These are phyloP conservation scores for Trichoderma sp. DNA, from an alignment of 2,329 filamentous ascomycete species.

Conservation along the genomic window DNA sequence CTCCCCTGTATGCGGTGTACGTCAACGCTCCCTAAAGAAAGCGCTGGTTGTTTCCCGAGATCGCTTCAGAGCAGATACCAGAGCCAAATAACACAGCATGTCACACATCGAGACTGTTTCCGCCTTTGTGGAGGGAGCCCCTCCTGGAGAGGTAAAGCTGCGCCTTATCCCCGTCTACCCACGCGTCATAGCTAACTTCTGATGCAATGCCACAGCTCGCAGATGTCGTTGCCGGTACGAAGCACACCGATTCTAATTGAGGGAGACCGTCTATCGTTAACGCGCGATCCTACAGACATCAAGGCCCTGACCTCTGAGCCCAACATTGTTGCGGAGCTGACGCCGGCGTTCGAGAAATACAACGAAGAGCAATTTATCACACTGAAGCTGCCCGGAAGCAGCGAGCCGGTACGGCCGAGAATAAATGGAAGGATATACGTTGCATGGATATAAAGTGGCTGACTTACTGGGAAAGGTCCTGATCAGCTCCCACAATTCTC, in stretches of 20 bases:
- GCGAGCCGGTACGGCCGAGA: constrained; percentile 50
- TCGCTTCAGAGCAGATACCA: not conserved
- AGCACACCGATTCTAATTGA: not conserved
- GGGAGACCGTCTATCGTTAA: constrained; percentile 28
- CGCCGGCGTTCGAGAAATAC: constrained; percentile 87
- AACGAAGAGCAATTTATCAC: constrained; percentile 93
- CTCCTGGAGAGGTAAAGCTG: constrained; percentile 80
- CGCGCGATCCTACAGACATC: constrained; percentile 65
- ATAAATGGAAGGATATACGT: not conserved
- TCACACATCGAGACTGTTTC: constrained; percentile 57
- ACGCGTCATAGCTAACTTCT: constrained; percentile 36
- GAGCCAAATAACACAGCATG: constrained; percentile 31
- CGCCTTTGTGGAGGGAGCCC: constrained; percentile 90
- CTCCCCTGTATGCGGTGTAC: constrained; percentile 19
- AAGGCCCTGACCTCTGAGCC: constrained; percentile 76
- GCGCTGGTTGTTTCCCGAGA: not conserved
- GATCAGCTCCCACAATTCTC: constrained; percentile 81
- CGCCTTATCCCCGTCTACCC: not conserved
- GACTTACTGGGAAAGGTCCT: constrained; percentile 58
- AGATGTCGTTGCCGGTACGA: constrained; percentile 82
- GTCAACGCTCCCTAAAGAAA: constrained; percentile 13
- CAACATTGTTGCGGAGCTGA: constrained; percentile 69
- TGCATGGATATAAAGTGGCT: not conserved
- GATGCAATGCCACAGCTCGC: constrained; percentile 60
- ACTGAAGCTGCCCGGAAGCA: constrained; percentile 85